These are phyloP conservation scores for Testicularia cyperi DNA, from an alignment of 1,284 basidiomycete genomes.

Conservation along the genomic window DNA sequence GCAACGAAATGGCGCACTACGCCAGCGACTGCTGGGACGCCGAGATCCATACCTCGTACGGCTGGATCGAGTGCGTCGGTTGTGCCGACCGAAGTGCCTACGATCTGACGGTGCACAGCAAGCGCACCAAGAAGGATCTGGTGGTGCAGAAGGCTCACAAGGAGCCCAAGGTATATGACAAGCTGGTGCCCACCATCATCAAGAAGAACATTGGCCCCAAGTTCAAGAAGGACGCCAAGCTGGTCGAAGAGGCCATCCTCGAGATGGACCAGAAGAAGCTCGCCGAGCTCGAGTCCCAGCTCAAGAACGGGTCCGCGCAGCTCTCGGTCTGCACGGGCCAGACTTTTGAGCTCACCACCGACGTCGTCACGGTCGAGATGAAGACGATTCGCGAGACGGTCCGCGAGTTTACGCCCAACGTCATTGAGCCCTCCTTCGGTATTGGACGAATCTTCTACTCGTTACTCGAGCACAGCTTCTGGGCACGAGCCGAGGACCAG, in stretches of 20 bases:
- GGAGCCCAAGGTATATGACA: constrained; percentile 75
- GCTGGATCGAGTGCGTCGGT: constrained; percentile 99
- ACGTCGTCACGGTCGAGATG: constrained; percentile 76
- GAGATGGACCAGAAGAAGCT: constrained; percentile 73
- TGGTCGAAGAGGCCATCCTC: constrained; percentile 72
- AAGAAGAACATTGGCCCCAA: constrained; percentile 87
- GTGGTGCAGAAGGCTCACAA: constrained; percentile 82
- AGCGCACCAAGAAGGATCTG: constrained; percentile 66
- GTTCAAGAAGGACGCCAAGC: constrained; percentile 80
- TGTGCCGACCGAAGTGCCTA: constrained; percentile 98
- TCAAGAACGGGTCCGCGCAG: constrained; percentile 68
- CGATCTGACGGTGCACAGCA: constrained; percentile 71
- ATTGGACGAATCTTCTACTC: constrained; percentile 94
- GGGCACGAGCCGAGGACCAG: constrained; percentile 79
- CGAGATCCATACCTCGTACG: constrained; percentile 89
- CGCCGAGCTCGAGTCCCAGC: constrained; percentile 71
- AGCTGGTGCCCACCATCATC: constrained; percentile 76
- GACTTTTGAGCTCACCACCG: constrained; percentile 71
- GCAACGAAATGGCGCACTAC: constrained; percentile 98
- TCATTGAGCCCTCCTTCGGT: constrained; percentile 98
- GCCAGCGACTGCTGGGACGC: constrained; percentile 99
- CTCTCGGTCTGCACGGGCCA: constrained; percentile 64
- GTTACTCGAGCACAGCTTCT: constrained; percentile 92
- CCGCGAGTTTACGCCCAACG: constrained; percentile 93
- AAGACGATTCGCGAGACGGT: constrained; percentile 90